These are phyloP conservation scores for Passalora sequoiae DNA, from an alignment of 2,329 filamentous ascomycete genomes.

Conservation along the genomic window DNA sequence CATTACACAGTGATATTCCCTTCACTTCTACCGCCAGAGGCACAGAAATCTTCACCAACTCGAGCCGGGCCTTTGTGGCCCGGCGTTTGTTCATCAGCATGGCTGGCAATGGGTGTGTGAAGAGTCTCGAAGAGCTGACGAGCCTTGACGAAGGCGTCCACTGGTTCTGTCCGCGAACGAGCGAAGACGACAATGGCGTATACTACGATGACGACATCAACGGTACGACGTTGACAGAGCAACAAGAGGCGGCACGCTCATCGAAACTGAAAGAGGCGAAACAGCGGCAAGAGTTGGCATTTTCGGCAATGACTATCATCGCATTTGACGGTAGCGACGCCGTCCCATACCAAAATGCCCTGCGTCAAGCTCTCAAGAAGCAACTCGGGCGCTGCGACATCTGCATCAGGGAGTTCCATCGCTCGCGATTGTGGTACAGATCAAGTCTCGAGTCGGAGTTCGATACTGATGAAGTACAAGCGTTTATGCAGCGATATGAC, in stretches of 20 bases:
- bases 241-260: slow-evolving; percentile 23
- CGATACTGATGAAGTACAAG: slow-evolving; percentile 41
- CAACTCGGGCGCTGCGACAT: slow-evolving; percentile 47
- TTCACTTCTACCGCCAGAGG: background rate
- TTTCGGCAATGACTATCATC: slow-evolving; percentile 43
- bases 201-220: slow-evolving; percentile 45
- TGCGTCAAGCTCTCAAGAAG: slow-evolving; percentile 36
- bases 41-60: background rate
- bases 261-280: slow-evolving; percentile 37
- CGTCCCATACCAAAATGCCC: slow-evolving; percentile 38
- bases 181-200: slow-evolving; percentile 31
- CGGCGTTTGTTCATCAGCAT: slow-evolving; percentile 8
- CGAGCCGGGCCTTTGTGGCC: slow-evolving; percentile 12
- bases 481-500: slow-evolving; percentile 43
- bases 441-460: slow-evolving; percentile 40
- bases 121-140: slow-evolving; percentile 22
- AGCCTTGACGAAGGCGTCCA: slow-evolving; percentile 37
- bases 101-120: slow-evolving; percentile 15
- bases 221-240: slow-evolving; percentile 22
- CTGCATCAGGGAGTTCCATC: slow-evolving; percentile 47
- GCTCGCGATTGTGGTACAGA: slow-evolving; percentile 39
- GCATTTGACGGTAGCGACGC: slow-evolving; percentile 47
- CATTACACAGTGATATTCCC: no score
- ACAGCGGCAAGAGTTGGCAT: slow-evolving; percentile 37
- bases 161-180: slow-evolving; percentile 46